Conservation (phyloP, 2,329 filamentous ascomycete species). For the Talaromyces sp. region DNA sequence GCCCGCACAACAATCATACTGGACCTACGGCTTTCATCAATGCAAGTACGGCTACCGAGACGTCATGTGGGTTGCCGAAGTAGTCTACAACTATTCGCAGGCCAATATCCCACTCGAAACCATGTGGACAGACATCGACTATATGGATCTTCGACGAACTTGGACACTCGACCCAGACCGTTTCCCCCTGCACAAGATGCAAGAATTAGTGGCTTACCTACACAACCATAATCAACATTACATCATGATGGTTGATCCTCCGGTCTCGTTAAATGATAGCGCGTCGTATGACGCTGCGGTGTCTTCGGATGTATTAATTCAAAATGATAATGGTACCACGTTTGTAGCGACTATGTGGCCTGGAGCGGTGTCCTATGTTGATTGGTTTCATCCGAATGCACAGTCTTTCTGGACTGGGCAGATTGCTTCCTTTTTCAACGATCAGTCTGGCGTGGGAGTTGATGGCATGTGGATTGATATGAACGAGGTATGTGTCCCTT, state of each 20-base stretch:
- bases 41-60: slow-evolving; percentile 63
- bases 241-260: slow-evolving; percentile 70
- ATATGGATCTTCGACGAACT: slow-evolving; percentile 37
- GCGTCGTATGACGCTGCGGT: slow-evolving; percentile 59
- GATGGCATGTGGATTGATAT: slow-evolving; percentile 77
- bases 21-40: slow-evolving; percentile 65
- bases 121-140: slow-evolving; percentile 47
- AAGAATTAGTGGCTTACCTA: slow-evolving; percentile 62
- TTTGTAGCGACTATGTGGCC: slow-evolving; percentile 69
- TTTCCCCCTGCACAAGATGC: slow-evolving; percentile 50
- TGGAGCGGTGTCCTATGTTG: slow-evolving; percentile 67
- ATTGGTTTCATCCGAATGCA: slow-evolving; percentile 69
- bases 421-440: slow-evolving; percentile 62
- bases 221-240: slow-evolving; percentile 67
- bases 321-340: slow-evolving; percentile 53
- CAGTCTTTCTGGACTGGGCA: slow-evolving; percentile 67
- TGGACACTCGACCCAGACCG: slow-evolving; percentile 40
- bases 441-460: slow-evolving; percentile 65
- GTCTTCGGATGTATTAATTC: slow-evolving; percentile 53
- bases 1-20: slow-evolving; percentile 78
- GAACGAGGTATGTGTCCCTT: slow-evolving; percentile 48
- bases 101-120: slow-evolving; percentile 44
- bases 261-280: slow-evolving; percentile 31
- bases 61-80: slow-evolving; percentile 41
- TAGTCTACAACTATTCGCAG: slow-evolving; percentile 42